Evolutionary conservation across 2,329 filamentous ascomycete species (phyloP).

Genomic region (Fusarium sp.): DNA sequence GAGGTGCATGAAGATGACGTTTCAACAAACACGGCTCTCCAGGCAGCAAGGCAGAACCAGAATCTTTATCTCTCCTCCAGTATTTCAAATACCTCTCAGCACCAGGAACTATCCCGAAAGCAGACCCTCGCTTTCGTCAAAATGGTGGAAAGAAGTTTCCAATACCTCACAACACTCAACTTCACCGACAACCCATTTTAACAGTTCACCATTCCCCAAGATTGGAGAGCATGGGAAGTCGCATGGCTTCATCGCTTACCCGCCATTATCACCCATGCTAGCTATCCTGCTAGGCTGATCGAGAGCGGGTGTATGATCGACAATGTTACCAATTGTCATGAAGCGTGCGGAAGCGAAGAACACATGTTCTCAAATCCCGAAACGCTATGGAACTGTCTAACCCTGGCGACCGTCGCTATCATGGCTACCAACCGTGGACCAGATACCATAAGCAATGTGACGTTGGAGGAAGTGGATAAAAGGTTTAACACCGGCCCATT

Average conservation of each 20-base stretch:
- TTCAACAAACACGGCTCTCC: not conserved
- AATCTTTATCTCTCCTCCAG: rapidly evolving
- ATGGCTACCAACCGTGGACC: not conserved
- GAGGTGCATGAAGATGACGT: not conserved
- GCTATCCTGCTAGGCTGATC: not conserved
- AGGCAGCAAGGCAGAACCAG: rapidly evolving
- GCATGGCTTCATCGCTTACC: not conserved
- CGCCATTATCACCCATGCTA: not conserved
- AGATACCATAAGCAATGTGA: not conserved
- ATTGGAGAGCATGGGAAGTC: not conserved
- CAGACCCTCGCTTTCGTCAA: rapidly evolving
- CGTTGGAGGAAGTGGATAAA: rapidly evolving
- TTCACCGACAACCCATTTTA: not conserved
- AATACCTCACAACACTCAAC: rapidly evolving
- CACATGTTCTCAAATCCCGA: constrained; percentile 7
- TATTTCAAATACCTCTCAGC: too few species aligned
- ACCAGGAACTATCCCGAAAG: rapidly evolving
- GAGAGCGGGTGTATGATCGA: not conserved
- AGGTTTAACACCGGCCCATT: rapidly evolving
- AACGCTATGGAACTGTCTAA: constrained; percentile 24
- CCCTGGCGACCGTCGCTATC: constrained; percentile 9
- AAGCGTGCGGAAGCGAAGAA: not conserved
- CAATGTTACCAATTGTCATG: not conserved
- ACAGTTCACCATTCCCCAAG: not conserved
- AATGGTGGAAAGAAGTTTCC: not conserved